Conservation (phyloP, 2,329 filamentous ascomycete genomes). For the Xylariaceae sp. region DNA sequence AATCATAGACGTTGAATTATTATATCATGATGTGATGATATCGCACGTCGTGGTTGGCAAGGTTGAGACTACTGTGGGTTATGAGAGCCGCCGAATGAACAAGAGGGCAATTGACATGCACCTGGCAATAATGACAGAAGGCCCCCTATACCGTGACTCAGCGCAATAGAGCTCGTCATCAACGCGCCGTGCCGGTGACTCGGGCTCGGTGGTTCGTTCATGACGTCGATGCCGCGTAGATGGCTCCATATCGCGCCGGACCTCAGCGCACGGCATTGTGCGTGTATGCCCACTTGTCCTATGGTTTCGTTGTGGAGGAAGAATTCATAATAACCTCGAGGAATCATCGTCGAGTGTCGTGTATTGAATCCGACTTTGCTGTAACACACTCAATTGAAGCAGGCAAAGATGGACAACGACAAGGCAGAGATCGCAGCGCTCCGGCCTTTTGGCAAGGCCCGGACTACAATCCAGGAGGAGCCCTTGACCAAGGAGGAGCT, state of each 20-base stretch:
- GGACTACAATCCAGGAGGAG: slow-evolving; percentile 56
- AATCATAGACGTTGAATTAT: neutral
- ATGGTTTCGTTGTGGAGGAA: neutral
- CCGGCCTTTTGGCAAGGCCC: slow-evolving; percentile 58
- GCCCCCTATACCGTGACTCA: neutral
- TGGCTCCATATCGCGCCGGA: neutral
- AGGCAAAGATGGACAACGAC: slow-evolving; percentile 20
- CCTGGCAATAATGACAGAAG: neutral
- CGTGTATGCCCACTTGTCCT: neutral
- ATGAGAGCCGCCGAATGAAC: neutral
- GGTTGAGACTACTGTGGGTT: neutral
- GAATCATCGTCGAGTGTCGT: neutral
- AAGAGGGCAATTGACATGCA: neutral
- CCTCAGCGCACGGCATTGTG: too few species aligned
- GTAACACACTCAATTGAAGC: neutral
- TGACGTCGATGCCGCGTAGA: neutral
- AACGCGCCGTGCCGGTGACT: neutral
- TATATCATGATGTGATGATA: neutral
- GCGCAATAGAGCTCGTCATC: neutral
- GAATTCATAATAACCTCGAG: neutral
- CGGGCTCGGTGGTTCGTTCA: neutral
- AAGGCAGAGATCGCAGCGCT: slow-evolving; percentile 48
- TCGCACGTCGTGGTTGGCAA: neutral
- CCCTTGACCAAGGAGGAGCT: slow-evolving; percentile 63
- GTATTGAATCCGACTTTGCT: neutral